phyloP scores from a whole-genome alignment of 805 yeast species.

The Wickerhamiella kurtzmanii region DNA sequence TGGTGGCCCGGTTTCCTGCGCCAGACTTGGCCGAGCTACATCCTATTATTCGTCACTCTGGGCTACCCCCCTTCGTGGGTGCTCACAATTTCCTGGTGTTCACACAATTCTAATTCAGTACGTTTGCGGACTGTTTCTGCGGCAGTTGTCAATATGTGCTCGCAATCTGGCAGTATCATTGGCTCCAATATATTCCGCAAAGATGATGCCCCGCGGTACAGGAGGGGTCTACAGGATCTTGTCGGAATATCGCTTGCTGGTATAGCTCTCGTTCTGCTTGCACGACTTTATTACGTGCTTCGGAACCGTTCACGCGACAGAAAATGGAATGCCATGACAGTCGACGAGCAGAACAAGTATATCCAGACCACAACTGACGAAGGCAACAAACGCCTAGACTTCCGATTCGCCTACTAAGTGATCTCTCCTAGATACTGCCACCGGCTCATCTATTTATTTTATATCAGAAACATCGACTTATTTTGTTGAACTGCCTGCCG shows the following conservation, averaged over 20 bases:
- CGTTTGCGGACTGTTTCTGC: slow-evolving; percentile 53
- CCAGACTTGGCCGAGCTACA: slow-evolving; percentile 23
- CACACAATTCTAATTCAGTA: slow-evolving; percentile 49
- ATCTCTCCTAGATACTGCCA: not conserved
- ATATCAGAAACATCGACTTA: too few species aligned
- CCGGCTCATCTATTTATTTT: too few species aligned
- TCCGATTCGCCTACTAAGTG: slow-evolving; percentile 23
- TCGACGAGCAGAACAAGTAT: slow-evolving; percentile 38
- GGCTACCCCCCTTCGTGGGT: slow-evolving; percentile 21
- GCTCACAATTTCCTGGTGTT: slow-evolving; percentile 33
- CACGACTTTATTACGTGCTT: slow-evolving; percentile 23
- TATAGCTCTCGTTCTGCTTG: slow-evolving; percentile 9
- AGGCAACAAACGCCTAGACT: slow-evolving; percentile 47
- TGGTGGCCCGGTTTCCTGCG: slow-evolving; percentile 18
- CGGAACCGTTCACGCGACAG: slow-evolving; percentile 26
- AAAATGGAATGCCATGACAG: slow-evolving; percentile 38
- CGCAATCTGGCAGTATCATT: slow-evolving; percentile 44
- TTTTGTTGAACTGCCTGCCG: too few species aligned
- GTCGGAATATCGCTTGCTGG: slow-evolving; percentile 37
- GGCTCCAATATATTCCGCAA: slow-evolving; percentile 43
- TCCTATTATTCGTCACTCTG: slow-evolving; percentile 20
- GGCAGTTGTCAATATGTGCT: slow-evolving; percentile 50
- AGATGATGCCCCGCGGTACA: slow-evolving; percentile 47
- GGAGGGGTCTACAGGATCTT: slow-evolving; percentile 37
- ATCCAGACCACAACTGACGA: slow-evolving; percentile 33